Evolutionary conservation across 257 asterid genomes (phyloP), one percentile per base, ranked within the genome.

Genomic region (Ligustrum vulgare): DNA sequence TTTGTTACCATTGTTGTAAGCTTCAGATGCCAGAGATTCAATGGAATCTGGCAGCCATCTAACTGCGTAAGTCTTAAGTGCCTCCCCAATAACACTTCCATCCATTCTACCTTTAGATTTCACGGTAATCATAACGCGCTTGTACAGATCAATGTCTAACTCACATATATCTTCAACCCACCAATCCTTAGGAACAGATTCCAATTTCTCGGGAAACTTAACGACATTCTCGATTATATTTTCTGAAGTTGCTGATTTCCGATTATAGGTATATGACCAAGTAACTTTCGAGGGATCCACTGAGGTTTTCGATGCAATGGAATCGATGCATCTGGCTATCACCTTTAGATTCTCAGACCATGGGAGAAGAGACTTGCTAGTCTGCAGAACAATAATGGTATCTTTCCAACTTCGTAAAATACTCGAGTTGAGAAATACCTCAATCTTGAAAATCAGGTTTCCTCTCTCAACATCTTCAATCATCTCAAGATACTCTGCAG

Each of bases 151-250:
- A 72, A 92, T 86, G 69, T 94, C 97, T 78, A 94, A 71, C 34
- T 92, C 97, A 35, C 97, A 94, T 74, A 92, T 80, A 80, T 94
- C 97, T 83, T 94, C 97, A n/a, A 88, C 76, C 98, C 98, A 94
- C 98, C 98, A 94, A 77, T 92, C 98, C 80, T 73, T 94, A 0
- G 97, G 93, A 75, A 89, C 91, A 0, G 82, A 68, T n/a, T 81
- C 91, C 22, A 58, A 25, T 79, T 82, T 89, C 34, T 77, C 85
- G 0, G 89, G 78, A 36, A 84, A 78, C 75, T 82, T 88, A 23
- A 77, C 20, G 64, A 84, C 87, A 51, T 67, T 74, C 71, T 78
- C 89, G 20, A 82, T 86, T 34, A 80, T 83, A 79, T 83, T 82
- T 45, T 88, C 91, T 3, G 87, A 72, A 23, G 84, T 80, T 7